Evolutionary conservation across 306 rosid species (phyloP).

Genomic region (Cucumis hystrix): DNA sequence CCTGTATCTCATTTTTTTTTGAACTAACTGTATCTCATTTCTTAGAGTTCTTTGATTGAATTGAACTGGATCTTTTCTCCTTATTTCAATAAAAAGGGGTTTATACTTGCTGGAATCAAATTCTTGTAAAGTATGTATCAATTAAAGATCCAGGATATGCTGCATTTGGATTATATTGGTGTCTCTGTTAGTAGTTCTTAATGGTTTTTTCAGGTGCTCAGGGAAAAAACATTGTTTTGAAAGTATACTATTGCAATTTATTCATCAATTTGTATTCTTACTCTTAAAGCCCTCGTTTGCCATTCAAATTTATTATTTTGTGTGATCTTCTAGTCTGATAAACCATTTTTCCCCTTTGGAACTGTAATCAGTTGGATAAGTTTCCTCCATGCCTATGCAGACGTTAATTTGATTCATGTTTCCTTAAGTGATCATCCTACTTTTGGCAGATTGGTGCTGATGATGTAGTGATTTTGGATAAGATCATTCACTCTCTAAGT

Average conservation of each 20-base stretch:
- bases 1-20: neutral
- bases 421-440: conserved; percentile 1
- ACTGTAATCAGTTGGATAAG: neutral
- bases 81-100: neutral
- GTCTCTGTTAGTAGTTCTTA: neutral
- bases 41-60: neutral
- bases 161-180: neutral
- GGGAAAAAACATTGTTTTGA: neutral
- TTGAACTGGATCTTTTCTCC: neutral
- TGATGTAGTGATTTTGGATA: conserved; percentile 47
- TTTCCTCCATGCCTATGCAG: neutral
- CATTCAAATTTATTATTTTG: neutral
- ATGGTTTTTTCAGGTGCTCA: neutral
- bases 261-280: neutral
- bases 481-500: conserved; percentile 67
- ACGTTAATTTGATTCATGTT: neutral
- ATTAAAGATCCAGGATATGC: neutral
- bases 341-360: neutral
- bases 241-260: neutral
- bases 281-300: neutral
- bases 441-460: conserved; percentile 78
- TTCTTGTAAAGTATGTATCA: neutral
- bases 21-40: too few relatives aligned
- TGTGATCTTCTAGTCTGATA: conserved; percentile 1
- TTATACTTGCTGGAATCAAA: neutral